phyloP scores from a whole-genome alignment of 1,139 yeast genomes.

The Hansenula sp. region DNA sequence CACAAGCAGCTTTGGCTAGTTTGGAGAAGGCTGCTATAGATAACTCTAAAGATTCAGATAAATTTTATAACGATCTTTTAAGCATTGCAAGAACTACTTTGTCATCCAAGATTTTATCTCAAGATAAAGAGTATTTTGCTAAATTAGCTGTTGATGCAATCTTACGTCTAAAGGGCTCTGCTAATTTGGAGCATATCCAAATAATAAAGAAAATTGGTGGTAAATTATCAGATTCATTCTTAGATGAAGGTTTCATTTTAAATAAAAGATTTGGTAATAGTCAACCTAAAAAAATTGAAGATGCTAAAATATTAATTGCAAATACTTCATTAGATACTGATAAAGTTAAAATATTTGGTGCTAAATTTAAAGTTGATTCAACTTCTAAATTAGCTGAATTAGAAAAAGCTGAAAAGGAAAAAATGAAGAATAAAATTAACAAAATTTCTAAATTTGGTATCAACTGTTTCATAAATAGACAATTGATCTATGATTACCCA shows the following conservation, averaged over 20 bases:
- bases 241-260: constrained; percentile 92
- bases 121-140: constrained; percentile 87
- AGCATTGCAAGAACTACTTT: constrained; percentile 91
- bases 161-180: constrained; percentile 84
- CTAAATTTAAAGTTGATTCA: constrained; percentile 94
- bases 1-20: constrained; percentile 77
- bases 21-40: constrained; percentile 76
- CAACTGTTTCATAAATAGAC: constrained; percentile 91
- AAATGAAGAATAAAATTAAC: constrained; percentile 87
- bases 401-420: constrained; percentile 91
- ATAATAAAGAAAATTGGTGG: constrained; percentile 94
- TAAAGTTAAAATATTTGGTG: constrained; percentile 95
- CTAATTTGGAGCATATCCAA: constrained; percentile 93
- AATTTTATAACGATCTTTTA: constrained; percentile 72
- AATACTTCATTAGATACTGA: constrained; percentile 97
- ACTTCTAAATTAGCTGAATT: constrained; percentile 92
- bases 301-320: constrained; percentile 87
- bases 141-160: constrained; percentile 93
- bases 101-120: constrained; percentile 90
- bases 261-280: constrained; percentile 91
- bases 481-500: constrained; percentile 95
- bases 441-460: constrained; percentile 80
- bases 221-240: constrained; percentile 81
- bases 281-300: constrained; percentile 81
- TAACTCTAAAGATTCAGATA: constrained; percentile 54